Base-by-base conservation (phyloP, 495 filamentous ascomycete genomes). In the Letharia columbiana region DNA sequence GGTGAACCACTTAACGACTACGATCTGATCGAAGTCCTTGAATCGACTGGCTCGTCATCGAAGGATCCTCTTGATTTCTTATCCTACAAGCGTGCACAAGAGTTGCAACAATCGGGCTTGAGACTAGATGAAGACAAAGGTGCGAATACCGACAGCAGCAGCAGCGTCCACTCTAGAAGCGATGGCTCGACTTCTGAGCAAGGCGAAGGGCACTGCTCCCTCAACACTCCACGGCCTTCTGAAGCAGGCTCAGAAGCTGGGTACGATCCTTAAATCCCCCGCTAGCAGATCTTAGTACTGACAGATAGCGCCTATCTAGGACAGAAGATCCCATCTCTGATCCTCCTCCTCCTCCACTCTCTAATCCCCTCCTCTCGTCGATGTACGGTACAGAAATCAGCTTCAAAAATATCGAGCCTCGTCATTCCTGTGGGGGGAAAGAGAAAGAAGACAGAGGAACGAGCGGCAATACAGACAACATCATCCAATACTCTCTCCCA, bases 241-340 rank as follows among this genome's bases (percentile, higher is more conserved):
- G 20, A 45, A 42, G 3, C 20, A 61, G n/a, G 40, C 59, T 61
- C n/a, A 61, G 37, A 61, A 61, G 59, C 20, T 42, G 28, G 20
- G 40, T 61, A 31, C 59, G 59, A 61, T 20, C 20, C 35, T 61
- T 45, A 23, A 61, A 61, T 8, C 17, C 59, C 10, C 5, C n/a
- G 20, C 40, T 61, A 42, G 44, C 39, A 61, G 37, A 61, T 45
- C 42, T 45, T 17, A 18, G 42, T 45, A 17, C 42, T 45, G 18
- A 45, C 6, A 45, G 15, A 45, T 41, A n/a, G 37, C 59, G 9
- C 31, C 31, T 15, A 60, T 37, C 57, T 60, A 60, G 57, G 31
- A 37, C 7, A 60, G 39, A 35, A 17, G 15, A 39, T 35, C 2
- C 7, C 40, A 39, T 39, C 57, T 35, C 13, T 39, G 57, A 37